These are phyloP conservation scores for Cryomyces minteri DNA, from an alignment of 495 filamentous ascomycete genomes.

Conservation along the genomic window DNA sequence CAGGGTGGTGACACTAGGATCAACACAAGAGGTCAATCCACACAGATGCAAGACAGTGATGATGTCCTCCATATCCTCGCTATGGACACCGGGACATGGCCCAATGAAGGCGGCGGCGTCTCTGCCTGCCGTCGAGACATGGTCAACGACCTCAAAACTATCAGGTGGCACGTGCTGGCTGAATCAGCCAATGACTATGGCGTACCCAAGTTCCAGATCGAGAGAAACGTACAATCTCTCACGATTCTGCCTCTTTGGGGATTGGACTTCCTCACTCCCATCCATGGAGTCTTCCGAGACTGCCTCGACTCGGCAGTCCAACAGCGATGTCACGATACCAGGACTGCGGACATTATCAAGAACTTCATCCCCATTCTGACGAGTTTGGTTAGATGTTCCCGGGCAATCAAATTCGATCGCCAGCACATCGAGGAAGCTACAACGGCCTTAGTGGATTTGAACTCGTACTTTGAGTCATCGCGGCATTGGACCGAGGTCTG, in stretches of 20 bases:
- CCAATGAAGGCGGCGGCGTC: constrained; percentile 46
- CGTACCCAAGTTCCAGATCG: constrained; percentile 45
- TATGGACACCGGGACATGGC: constrained; percentile 47
- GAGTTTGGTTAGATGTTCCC: constrained; percentile 38
- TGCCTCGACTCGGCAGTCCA: constrained; percentile 43
- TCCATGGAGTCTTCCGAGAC: constrained; percentile 44
- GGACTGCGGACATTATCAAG: constrained; percentile 33
- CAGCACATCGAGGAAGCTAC: constrained; percentile 36
- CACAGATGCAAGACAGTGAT: constrained; percentile 31
- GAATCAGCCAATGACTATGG: constrained; percentile 50
- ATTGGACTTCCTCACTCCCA: constrained; percentile 41
- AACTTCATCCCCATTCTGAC: constrained; percentile 46
- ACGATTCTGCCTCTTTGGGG: constrained; percentile 52
- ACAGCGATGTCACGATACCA: constrained; percentile 30
- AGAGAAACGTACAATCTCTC: constrained; percentile 44
- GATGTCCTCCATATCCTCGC: constrained; percentile 41
- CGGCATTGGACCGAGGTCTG: constrained; percentile 46
- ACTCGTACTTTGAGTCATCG: constrained; percentile 40
- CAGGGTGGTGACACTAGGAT: constrained; percentile 39
- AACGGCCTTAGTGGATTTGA: constrained; percentile 38
- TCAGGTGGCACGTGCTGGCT: constrained; percentile 48
- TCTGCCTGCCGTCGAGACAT: constrained; percentile 50
- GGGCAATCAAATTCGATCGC: constrained; percentile 30
- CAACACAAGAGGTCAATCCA: constrained; percentile 23
- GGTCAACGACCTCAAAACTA: constrained; percentile 41